phyloP scores from a whole-genome alignment of 768 basidiomycete species.

The Tulasnella sp. region DNA sequence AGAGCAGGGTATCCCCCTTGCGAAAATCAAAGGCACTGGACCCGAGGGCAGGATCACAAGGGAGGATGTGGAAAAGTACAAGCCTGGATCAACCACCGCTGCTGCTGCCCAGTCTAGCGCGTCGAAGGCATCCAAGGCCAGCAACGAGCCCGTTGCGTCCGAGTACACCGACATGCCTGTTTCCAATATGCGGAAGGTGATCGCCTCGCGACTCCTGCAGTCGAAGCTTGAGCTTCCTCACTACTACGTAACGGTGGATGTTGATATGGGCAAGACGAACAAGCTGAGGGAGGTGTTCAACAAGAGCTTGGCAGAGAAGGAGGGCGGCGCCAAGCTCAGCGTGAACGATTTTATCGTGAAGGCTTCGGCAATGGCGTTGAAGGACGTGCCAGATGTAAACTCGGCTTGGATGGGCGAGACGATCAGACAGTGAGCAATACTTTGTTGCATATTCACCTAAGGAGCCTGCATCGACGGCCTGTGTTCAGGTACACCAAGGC shows the following conservation, averaged over 20 bases:
- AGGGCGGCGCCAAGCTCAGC: conserved; percentile 63
- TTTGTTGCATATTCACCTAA: background rate
- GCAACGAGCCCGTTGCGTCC: conserved; percentile 24
- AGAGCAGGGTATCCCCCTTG: conserved; percentile 83
- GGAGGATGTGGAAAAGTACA: conserved; percentile 88
- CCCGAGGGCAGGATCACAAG: conserved; percentile 91
- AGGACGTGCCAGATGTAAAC: conserved; percentile 95
- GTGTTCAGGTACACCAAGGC: conserved; percentile 73
- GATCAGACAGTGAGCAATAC: conserved; percentile 84
- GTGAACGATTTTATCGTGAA: conserved; percentile 99
- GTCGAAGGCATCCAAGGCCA: conserved; percentile 35
- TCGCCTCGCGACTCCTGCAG: conserved; percentile 80
- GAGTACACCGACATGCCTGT: conserved; percentile 87
- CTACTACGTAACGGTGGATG: conserved; percentile 89
- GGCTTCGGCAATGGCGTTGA: conserved; percentile 79
- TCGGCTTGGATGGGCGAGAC: conserved; percentile 95
- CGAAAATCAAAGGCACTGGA: conserved; percentile 84
- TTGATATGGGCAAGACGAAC: conserved; percentile 92
- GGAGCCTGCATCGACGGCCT: background rate
- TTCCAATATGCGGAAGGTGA: conserved; percentile 89
- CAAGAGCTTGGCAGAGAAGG: conserved; percentile 71
- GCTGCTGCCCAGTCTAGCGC: conserved; percentile 36
- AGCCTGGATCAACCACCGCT: conserved; percentile 38
- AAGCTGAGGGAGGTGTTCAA: conserved; percentile 97
- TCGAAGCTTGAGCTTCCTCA: conserved; percentile 94